Evolutionary conservation across 1,284 basidiomycete genomes (phyloP).

Genomic region (Heterobasidion irregulare): DNA sequence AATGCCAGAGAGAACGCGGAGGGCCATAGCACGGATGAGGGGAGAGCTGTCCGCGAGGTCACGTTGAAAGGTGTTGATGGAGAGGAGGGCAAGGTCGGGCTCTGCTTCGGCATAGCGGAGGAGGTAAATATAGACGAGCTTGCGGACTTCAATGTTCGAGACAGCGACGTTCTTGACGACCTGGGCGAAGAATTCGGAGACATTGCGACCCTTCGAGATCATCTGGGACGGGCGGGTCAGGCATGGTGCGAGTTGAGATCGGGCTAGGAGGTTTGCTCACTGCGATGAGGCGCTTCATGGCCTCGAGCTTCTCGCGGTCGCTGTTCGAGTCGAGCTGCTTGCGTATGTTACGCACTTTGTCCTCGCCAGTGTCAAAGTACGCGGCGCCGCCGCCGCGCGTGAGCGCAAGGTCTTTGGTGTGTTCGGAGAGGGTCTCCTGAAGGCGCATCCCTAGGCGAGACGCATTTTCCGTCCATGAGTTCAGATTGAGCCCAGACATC

Average conservation of each 20-base stretch:
- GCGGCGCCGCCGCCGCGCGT: constrained; percentile 43
- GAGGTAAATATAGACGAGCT: constrained; percentile 97
- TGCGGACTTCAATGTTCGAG: constrained; percentile 87
- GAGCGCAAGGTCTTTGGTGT: constrained; percentile 62
- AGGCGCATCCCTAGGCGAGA: constrained; percentile 70
- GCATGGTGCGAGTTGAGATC: neutral
- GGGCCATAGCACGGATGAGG: constrained; percentile 88
- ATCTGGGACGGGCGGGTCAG: constrained; percentile 39
- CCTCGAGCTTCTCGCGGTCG: constrained; percentile 86
- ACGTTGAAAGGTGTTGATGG: constrained; percentile 98
- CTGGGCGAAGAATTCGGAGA: constrained; percentile 88
- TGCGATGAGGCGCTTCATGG: constrained; percentile 88
- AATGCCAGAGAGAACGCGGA: constrained; percentile 91
- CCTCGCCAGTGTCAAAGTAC: constrained; percentile 63
- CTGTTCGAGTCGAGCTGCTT: constrained; percentile 81
- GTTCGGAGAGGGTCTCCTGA: constrained; percentile 73
- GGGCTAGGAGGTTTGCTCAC: constrained; percentile 35
- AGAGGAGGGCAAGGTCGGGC: constrained; percentile 91
- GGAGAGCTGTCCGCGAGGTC: constrained; percentile 91
- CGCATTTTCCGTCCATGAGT: constrained; percentile 72
- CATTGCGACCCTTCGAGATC: constrained; percentile 89
- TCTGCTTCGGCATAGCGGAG: constrained; percentile 88
- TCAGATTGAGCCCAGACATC: constrained; percentile 53
- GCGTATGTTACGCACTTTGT: constrained; percentile 70
- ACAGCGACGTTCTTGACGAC: constrained; percentile 94